These are phyloP conservation scores for Phytophthora parvispora DNA, from an alignment of 352 stramenopile genomes.

Conservation along the genomic window DNA sequence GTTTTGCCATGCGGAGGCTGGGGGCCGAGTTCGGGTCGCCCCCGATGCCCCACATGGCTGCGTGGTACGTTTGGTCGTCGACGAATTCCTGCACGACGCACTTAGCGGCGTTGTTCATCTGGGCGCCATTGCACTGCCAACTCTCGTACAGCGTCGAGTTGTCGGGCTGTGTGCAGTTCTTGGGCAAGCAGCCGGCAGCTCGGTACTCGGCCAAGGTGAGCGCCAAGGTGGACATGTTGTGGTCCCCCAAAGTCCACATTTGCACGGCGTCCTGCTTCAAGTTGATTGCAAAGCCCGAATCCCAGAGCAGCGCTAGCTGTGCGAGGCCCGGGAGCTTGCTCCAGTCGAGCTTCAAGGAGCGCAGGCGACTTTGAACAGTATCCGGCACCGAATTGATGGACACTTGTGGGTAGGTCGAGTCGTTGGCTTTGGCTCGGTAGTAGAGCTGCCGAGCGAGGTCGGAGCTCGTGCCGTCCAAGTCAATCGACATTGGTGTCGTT, in stretches of 20 bases:
- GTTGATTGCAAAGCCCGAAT: slow-evolving; percentile 37
- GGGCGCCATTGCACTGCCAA: slow-evolving; percentile 32
- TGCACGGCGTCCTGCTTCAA: slow-evolving; percentile 6
- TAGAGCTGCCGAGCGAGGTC: slow-evolving; percentile 42
- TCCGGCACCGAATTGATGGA: slow-evolving; percentile 14
- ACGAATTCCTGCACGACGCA: slow-evolving; percentile 39
- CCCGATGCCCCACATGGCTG: slow-evolving; percentile 37
- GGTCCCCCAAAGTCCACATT: slow-evolving; percentile 26
- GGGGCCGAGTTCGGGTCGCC: slow-evolving; percentile 11
- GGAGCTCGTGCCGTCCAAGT: slow-evolving; percentile 41
- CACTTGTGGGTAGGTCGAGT: not conserved
- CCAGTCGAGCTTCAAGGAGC: slow-evolving; percentile 18
- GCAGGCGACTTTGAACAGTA: slow-evolving; percentile 13
- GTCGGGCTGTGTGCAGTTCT: slow-evolving; percentile 37
- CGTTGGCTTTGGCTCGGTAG: slow-evolving; percentile 20
- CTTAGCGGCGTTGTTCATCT: slow-evolving; percentile 46
- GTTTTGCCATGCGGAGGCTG: slow-evolving; percentile 17
- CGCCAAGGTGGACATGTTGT: slow-evolving; percentile 36
- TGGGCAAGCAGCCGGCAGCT: slow-evolving; percentile 12
- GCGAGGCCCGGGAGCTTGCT: slow-evolving; percentile 26
- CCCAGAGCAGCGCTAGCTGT: slow-evolving; percentile 47
- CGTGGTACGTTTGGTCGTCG: slow-evolving; percentile 4
- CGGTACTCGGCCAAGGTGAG: slow-evolving; percentile 32
- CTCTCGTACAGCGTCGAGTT: slow-evolving; percentile 9
- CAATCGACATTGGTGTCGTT: too few relatives aligned